phyloP scores from a whole-genome alignment of 805 yeast species.

The Deakozyma indianensis region DNA sequence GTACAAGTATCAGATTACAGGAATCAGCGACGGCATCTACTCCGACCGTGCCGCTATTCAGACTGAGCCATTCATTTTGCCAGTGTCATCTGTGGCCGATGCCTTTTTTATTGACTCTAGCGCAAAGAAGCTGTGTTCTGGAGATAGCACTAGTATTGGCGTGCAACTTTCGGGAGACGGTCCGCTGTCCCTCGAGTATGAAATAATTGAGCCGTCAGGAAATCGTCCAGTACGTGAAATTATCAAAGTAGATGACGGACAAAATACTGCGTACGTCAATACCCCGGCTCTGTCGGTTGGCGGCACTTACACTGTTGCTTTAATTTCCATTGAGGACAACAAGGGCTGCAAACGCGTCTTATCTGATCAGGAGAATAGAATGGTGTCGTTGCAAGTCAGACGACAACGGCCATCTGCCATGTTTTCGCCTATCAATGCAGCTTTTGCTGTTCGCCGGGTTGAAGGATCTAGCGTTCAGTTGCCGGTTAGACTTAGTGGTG shows the following conservation, averaged over 20 bases:
- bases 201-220: slow-evolving; percentile 32
- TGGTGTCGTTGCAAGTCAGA: slow-evolving; percentile 49
- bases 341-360: slow-evolving; percentile 65
- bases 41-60: slow-evolving; percentile 12
- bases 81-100: slow-evolving; percentile 24
- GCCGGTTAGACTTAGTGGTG: slow-evolving; percentile 49
- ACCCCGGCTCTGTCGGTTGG: slow-evolving; percentile 49
- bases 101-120: slow-evolving; percentile 21
- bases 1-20: slow-evolving; percentile 57
- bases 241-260: neutral
- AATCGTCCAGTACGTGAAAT: neutral
- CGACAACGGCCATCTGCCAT: slow-evolving; percentile 49
- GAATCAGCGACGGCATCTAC: slow-evolving; percentile 52
- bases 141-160: slow-evolving; percentile 33
- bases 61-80: slow-evolving; percentile 14
- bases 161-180: slow-evolving; percentile 61
- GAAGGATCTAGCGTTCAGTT: slow-evolving; percentile 47
- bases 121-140: slow-evolving; percentile 29
- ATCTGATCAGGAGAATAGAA: slow-evolving; percentile 34
- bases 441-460: slow-evolving; percentile 13
- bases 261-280: slow-evolving; percentile 22
- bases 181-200: slow-evolving; percentile 63
- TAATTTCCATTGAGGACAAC: slow-evolving; percentile 58
- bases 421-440: slow-evolving; percentile 29
- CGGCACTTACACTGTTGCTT: slow-evolving; percentile 53